A percentile compares a stretch with the other conserved stretches of the same genome.
Evolutionary conservation across 2,329 filamentous ascomycete species (phyloP).

Genomic region (Aspergillus intermedius): DNA sequence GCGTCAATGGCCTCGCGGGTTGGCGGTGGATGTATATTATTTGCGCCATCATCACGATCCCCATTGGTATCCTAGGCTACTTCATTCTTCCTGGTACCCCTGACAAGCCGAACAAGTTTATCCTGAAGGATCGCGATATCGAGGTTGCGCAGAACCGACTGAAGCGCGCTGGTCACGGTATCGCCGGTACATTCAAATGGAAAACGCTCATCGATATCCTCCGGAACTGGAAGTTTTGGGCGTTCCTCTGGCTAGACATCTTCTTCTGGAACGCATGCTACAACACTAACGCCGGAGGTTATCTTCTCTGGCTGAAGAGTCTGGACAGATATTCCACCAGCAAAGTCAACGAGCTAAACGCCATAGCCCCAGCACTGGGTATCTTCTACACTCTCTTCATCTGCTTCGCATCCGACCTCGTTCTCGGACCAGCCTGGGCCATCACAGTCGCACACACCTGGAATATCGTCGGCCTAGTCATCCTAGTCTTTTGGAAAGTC

Average conservation of each 20-base stretch:
- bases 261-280: slow-evolving; percentile 52
- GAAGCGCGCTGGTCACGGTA: slow-evolving; percentile 37
- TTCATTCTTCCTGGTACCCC: slow-evolving; percentile 49
- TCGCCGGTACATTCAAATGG: slow-evolving; percentile 24
- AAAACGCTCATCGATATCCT: slow-evolving; percentile 28
- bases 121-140: slow-evolving; percentile 45
- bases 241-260: slow-evolving; percentile 45
- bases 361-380: slow-evolving; percentile 49
- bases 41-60: slow-evolving; percentile 50
- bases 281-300: slow-evolving; percentile 46
- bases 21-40: slow-evolving; percentile 57
- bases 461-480: slow-evolving; percentile 50
- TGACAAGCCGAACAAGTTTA: slow-evolving; percentile 44
- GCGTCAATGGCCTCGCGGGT: slow-evolving; percentile 41
- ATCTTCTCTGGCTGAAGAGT: slow-evolving; percentile 54
- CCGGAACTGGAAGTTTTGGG: slow-evolving; percentile 45
- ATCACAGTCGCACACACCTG: slow-evolving; percentile 47
- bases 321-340: slow-evolving; percentile 43
- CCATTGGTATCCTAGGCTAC: slow-evolving; percentile 46
- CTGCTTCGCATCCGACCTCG: slow-evolving; percentile 50
- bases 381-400: slow-evolving; percentile 52
- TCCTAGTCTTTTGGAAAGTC: slow-evolving; percentile 51
- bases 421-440: slow-evolving; percentile 49
- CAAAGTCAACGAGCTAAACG: slow-evolving; percentile 47
- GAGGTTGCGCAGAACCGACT: slow-evolving; percentile 42